Percentiles rank a stretch among this genome's conserved stretches.
These are phyloP conservation scores for Clarireedia monteithiana DNA, from an alignment of 2,329 filamentous ascomycete genomes.

Conservation along the genomic window DNA sequence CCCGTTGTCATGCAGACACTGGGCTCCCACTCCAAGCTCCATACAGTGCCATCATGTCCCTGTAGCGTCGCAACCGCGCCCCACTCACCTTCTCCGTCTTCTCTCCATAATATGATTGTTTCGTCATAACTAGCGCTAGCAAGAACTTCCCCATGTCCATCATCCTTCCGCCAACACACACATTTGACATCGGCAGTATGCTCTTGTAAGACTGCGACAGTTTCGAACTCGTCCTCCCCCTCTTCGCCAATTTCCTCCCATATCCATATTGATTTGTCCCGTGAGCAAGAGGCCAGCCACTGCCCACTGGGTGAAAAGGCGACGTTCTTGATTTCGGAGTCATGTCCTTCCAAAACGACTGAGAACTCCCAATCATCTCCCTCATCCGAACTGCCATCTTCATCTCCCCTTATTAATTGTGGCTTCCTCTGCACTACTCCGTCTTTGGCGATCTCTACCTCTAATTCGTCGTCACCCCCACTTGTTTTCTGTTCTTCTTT, in stretches of 20 bases:
- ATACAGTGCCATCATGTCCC: slow-evolving; percentile 81
- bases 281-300: slow-evolving; percentile 79
- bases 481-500: slow-evolving; percentile 31
- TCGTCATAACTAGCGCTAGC: slow-evolving; percentile 94
- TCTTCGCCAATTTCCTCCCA: slow-evolving; percentile 85
- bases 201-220: slow-evolving; percentile 87
- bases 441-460: slow-evolving; percentile 35
- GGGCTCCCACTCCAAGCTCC: slow-evolving; percentile 71
- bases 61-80: slow-evolving; percentile 75
- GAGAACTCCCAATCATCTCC: slow-evolving; percentile 85
- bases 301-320: slow-evolving; percentile 67
- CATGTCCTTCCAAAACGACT: slow-evolving; percentile 88
- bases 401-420: slow-evolving; percentile 18
- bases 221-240: slow-evolving; percentile 93
- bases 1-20: slow-evolving; percentile 20
- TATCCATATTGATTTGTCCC: slow-evolving; percentile 95
- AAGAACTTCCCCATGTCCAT: slow-evolving; percentile 61
- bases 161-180: slow-evolving; percentile 78
- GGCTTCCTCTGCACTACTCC: slow-evolving; percentile 14
- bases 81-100: slow-evolving; percentile 88
- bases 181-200: slow-evolving; percentile 94
- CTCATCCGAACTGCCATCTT: slow-evolving; percentile 39
- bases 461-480: slow-evolving; percentile 28
- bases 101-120: slow-evolving; percentile 73
- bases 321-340: slow-evolving; percentile 83